Percentiles rank a stretch among this genome's conserved stretches.
Evolutionary conservation across 345 rosid genomes (phyloP).

Genomic region (Brassica carinata): DNA sequence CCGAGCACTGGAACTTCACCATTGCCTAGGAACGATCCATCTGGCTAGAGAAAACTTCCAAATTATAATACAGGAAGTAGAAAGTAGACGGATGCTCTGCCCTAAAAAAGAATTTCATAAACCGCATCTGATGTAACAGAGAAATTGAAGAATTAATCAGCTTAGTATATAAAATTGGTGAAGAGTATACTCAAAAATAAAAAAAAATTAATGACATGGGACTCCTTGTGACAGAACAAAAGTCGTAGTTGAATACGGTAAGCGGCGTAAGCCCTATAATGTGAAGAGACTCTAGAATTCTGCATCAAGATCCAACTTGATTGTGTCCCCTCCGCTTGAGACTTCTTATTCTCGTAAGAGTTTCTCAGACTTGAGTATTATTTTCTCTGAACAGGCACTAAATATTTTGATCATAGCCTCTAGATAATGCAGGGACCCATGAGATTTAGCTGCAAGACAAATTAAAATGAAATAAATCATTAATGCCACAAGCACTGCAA

Average conservation of each 20-base stretch:
- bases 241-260: conserved; percentile 85
- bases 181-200: not conserved
- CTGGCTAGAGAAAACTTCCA: conserved; percentile 95
- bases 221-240: conserved; percentile 91
- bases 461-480: not conserved
- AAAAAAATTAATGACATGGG: conserved; percentile 84
- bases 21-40: conserved; percentile 86
- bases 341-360: conserved; percentile 50
- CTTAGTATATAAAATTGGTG: not conserved
- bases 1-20: conserved; percentile 75
- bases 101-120: conserved; percentile 44
- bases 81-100: conserved; percentile 60
- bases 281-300: conserved; percentile 92
- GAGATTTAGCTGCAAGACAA: conserved; percentile 69
- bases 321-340: conserved; percentile 43
- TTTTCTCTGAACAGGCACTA: conserved; percentile 71
- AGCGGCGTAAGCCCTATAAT: conserved; percentile 59
- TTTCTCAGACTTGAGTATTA: conserved; percentile 64
- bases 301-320: conserved; percentile 87
- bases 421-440: conserved; percentile 80
- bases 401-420: conserved; percentile 87
- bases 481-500: not conserved
- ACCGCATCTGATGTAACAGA: conserved; percentile 59
- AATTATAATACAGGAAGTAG: conserved; percentile 63
- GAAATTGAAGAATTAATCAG: not conserved